phyloP scores from a whole-genome alignment of 1,284 basidiomycete genomes.

The Boletus semigastroideus region DNA sequence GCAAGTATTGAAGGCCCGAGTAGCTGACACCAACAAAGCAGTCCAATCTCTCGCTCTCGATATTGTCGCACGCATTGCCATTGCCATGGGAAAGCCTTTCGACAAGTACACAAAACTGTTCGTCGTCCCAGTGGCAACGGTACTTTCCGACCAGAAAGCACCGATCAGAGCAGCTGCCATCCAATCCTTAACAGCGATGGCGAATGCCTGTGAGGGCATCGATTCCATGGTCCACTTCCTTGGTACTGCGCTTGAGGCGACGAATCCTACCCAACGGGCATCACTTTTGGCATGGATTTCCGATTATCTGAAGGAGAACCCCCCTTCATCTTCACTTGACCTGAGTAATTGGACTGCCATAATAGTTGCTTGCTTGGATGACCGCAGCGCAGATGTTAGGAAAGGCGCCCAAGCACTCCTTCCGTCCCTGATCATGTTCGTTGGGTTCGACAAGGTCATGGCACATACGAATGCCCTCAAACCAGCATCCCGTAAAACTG shows the following conservation, averaged over 20 bases:
- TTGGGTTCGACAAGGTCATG: constrained; percentile 86
- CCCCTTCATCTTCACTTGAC: constrained; percentile 62
- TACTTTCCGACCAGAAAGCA: constrained; percentile 92
- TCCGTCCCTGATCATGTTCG: constrained; percentile 73
- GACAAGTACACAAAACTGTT: constrained; percentile 86
- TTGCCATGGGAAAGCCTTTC: constrained; percentile 93
- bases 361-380: constrained; percentile 86
- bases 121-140: constrained; percentile 75
- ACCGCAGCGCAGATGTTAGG: constrained; percentile 88
- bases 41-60: constrained; percentile 91
- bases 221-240: constrained; percentile 82
- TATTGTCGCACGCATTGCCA: constrained; percentile 86
- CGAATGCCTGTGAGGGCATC: constrained; percentile 80
- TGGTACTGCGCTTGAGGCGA: constrained; percentile 77
- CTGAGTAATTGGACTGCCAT: constrained; percentile 69
- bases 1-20: constrained; percentile 84
- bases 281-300: constrained; percentile 86
- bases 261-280: constrained; percentile 88
- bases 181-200: constrained; percentile 80
- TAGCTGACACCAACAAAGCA: constrained; percentile 92
- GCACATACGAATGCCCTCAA: constrained; percentile 87
- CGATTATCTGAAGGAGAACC: constrained; percentile 73
- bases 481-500: constrained; percentile 85
- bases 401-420: constrained; percentile 87
- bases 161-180: constrained; percentile 80